phyloP scores from a whole-genome alignment of 2,329 filamentous ascomycete species.

The Verticillium isaacii region DNA sequence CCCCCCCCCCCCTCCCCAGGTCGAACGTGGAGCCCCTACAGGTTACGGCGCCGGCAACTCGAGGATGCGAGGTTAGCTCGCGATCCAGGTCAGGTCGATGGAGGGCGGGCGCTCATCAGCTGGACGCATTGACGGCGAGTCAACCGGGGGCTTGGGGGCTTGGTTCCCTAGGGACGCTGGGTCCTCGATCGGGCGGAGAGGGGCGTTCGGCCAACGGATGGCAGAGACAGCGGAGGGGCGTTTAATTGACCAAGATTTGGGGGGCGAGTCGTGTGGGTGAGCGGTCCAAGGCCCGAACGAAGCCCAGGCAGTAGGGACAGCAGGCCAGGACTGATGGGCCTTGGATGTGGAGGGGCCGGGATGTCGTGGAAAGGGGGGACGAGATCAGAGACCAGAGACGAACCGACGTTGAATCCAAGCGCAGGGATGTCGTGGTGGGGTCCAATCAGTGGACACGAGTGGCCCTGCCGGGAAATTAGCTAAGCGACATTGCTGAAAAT shows the following conservation, averaged over 20 bases:
- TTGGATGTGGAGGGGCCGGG: background rate
- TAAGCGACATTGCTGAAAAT: conserved; percentile 15
- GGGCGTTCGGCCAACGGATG: background rate
- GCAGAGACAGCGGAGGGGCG: background rate
- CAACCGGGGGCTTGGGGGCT: background rate
- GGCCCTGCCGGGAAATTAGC: conserved; percentile 13
- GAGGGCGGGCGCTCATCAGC: background rate
- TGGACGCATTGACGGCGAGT: conserved; percentile 2
- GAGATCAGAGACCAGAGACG: background rate
- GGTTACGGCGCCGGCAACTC: background rate
- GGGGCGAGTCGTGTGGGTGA: background rate
- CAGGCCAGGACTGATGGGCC: background rate
- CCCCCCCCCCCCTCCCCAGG: background rate
- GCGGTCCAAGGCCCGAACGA: background rate
- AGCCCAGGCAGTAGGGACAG: too few species aligned
- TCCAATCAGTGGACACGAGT: background rate
- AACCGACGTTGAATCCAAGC: background rate
- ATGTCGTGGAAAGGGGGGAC: background rate
- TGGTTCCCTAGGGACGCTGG: background rate
- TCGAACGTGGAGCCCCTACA: background rate
- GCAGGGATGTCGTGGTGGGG: conserved; percentile 1
- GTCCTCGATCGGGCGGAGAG: background rate
- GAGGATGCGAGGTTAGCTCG: background rate
- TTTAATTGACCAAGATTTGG: conserved; percentile 4
- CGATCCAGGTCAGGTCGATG: background rate